Evolutionary conservation across 257 asterid genomes (phyloP), one percentile per base, ranked within the genome.

Genomic region (Thymus quinquecostatus): DNA sequence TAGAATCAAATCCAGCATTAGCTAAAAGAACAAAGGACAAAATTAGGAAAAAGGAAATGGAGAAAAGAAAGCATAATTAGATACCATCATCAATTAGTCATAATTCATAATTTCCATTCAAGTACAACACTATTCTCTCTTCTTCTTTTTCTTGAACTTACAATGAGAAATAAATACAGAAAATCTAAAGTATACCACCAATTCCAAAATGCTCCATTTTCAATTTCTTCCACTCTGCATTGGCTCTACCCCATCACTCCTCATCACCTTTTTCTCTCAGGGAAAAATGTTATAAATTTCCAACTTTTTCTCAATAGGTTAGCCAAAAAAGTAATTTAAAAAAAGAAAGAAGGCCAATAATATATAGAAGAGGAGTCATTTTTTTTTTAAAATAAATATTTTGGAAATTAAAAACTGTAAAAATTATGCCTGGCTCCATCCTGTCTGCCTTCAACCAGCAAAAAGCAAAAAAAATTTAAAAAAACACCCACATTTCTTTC

Each of bases 351-450:
- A 6, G 65, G 55, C 44, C 71, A 40, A 66, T 40, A 41, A 63
- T 60, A 71, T 73, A 53, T 56, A 70, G 62, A 61, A n/a, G 66
- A 60, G 64, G n/a, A 33, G 44, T 43, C 73, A 2, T 14, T 47
- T 33, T 47, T 70, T 75, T 45, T 48, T 1, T 27, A 13, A 13
- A 14, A 44, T 68, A 78, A 29, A 62, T 38, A 40, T 55, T 58
- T 45, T 29, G 36, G n/a, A 62, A 47, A 62, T 8, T 36, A 60
- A 62, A 71, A 69, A 71, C 76, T 69, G 73, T 60, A 71, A 69
- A 76, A 82, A 73, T 70, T 55, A 79, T 85, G 96, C 94, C 96
- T 89, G 94, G 96, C 91, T 84, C 78, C 94, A 84, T 81, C 93
- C 87, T 89, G 96, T 85, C 79, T 87, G 96, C 96, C 96, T 77